Conservation (phyloP, 2,329 filamentous ascomycete species). For the Exophiala viscosa region DNA sequence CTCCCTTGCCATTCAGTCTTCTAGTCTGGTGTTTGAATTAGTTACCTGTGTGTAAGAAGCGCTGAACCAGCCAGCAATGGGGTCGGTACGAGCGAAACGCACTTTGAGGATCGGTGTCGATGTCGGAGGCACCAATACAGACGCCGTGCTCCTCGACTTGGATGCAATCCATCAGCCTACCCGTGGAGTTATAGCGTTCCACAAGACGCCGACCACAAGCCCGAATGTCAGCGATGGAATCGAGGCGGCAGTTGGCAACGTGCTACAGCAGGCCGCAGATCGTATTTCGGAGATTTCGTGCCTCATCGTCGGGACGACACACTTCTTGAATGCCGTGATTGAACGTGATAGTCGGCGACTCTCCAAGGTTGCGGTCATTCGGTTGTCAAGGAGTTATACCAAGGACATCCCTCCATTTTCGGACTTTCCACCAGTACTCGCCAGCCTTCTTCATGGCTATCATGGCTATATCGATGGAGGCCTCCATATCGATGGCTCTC, state of each 20-base stretch:
- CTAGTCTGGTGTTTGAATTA: not conserved
- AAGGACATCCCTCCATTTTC: constrained; percentile 49
- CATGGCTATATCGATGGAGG: constrained; percentile 49
- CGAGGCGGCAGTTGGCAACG: constrained; percentile 35
- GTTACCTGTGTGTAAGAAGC: too few relatives aligned
- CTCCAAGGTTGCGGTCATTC: constrained; percentile 50
- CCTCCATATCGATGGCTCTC: constrained; percentile 42
- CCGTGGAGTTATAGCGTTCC: constrained; percentile 31
- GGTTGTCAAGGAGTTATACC: constrained; percentile 48
- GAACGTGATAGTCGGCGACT: constrained; percentile 49
- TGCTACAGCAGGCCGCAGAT: constrained; percentile 34
- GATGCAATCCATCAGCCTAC: constrained; percentile 25
- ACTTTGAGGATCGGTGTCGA: constrained; percentile 15
- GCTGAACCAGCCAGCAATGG: not conserved
- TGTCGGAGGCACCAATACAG: constrained; percentile 40
- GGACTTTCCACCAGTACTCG: constrained; percentile 46
- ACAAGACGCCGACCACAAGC: constrained; percentile 39
- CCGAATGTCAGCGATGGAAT: constrained; percentile 44
- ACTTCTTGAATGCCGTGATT: constrained; percentile 50
- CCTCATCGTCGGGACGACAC: constrained; percentile 51
- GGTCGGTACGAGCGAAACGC: constrained; percentile 4
- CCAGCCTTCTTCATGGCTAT: constrained; percentile 46
- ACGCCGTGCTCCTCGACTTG: constrained; percentile 43
- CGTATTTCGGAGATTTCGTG: constrained; percentile 36
- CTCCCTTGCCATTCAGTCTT: too few relatives aligned